Conservation (phyloP, 1,284 basidiomycete genomes). For the Cystobasidiaceae sp. region DNA sequence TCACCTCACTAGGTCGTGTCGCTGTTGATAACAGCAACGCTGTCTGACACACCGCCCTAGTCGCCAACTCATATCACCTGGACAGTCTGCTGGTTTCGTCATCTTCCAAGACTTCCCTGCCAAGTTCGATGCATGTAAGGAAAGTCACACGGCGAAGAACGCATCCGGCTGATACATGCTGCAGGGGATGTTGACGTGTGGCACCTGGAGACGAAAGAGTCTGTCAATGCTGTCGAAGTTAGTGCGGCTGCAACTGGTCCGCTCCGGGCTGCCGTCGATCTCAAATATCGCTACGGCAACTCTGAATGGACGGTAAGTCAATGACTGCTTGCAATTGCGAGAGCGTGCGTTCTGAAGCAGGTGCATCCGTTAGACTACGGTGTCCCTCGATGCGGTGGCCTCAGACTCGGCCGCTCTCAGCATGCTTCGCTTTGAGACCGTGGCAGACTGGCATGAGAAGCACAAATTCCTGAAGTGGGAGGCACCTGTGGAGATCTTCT, state of each 20-base stretch:
- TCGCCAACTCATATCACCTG: conserved; percentile 71
- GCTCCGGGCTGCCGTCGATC: conserved; percentile 65
- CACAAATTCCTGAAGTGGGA: conserved; percentile 91
- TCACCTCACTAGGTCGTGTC: too few relatives aligned
- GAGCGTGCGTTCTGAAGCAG: background rate
- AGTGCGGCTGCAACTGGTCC: conserved; percentile 72
- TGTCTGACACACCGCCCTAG: too few relatives aligned
- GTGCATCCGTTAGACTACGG: conserved; percentile 45
- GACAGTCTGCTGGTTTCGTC: conserved; percentile 72
- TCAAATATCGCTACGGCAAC: conserved; percentile 67
- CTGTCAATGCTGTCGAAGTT: conserved; percentile 67
- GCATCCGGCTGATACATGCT: conserved; percentile 7
- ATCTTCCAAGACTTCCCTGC: conserved; percentile 62
- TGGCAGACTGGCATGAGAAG: conserved; percentile 85
- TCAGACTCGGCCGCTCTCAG: conserved; percentile 62
- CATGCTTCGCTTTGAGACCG: conserved; percentile 72
- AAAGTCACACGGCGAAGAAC: conserved; percentile 67
- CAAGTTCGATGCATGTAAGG: conserved; percentile 41
- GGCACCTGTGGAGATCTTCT: conserved; percentile 77
- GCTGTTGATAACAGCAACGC: too few relatives aligned
- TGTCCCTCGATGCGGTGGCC: conserved; percentile 77
- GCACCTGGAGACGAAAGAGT: conserved; percentile 77
- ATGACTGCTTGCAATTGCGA: background rate
- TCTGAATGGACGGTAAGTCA: conserved; percentile 63
- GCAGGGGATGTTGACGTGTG: conserved; percentile 82